Base-by-base conservation (phyloP, 1,284 basidiomycete genomes). In the Macrocybe sp. region DNA sequence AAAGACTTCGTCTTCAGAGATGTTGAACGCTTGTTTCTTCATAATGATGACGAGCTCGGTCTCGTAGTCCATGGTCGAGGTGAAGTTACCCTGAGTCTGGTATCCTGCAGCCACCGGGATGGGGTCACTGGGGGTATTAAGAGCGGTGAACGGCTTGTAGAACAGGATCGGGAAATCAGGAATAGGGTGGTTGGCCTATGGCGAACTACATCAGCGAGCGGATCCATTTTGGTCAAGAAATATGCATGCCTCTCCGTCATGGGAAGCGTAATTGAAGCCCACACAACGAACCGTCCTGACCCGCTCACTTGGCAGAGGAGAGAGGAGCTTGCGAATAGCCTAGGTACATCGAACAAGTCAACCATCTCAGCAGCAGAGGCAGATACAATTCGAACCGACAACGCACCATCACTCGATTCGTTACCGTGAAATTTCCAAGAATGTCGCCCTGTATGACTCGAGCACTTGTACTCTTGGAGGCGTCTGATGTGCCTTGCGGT, bases 11-110 rank as follows among this genome's bases (percentile, higher is more conserved):
- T 66, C 69, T 12, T 69, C 67, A 3, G 67, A 63, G 49, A 74
- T 70, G 52, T 74, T 69, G 59, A 66, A 69, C 8, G 69, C 69
- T 45, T 62, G 62, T 53, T 67, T 70, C 57, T 67, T 67, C n/a
- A 74, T 69, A 5, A 74, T 55, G 10, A 73, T 59, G n/a, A 72
- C 72, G 37, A 74, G 60, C 50, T 74, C 72, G 7, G 69, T 68
- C 54, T 74, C 72, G 46, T 69, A 72, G 52, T 73, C 71, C 68
- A 70, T 70, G 7, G 55, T 59, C 0, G 67, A 69, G 11, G 64
- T 67, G 56, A 72, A 72, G 49, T 68, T 65, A 31, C 65, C 64
- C 52, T 70, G 69, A 12, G 64, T 71, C 54, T 74, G 70, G 51
- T 69, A 72, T 10, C 66, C 68, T 4, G 60, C 61, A 10, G 65